Conservation (phyloP, 176 grass and related monocot species). For the Tillandsia leiboldiana region DNA sequence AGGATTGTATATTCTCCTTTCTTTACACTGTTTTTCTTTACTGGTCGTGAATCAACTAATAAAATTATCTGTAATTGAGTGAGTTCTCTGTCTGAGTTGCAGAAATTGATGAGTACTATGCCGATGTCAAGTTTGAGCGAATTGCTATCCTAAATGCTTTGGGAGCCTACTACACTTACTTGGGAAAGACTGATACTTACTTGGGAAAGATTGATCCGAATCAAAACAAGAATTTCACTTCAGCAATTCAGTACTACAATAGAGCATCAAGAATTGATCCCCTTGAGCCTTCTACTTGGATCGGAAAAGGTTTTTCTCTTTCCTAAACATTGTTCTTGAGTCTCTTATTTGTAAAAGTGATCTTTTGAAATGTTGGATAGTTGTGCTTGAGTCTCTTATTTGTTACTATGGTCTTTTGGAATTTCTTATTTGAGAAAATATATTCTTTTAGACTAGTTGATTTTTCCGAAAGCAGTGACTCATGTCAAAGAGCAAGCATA, state of each 20-base stretch:
- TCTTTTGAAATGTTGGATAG: background rate
- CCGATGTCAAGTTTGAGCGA: slow-evolving; percentile 90
- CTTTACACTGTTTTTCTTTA: too few relatives aligned
- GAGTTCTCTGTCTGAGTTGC: background rate
- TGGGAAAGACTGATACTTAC: slow-evolving; percentile 64
- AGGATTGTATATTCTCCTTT: too few relatives aligned
- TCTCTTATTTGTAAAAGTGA: background rate
- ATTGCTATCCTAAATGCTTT: slow-evolving; percentile 89
- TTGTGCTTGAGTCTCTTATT: background rate
- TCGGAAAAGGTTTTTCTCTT: slow-evolving; percentile 61
- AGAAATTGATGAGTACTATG: slow-evolving; percentile 98
- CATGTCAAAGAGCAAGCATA: background rate
- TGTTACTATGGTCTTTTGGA: background rate
- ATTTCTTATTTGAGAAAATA: background rate
- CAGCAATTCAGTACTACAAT: slow-evolving; percentile 82
- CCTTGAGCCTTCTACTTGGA: slow-evolving; percentile 85
- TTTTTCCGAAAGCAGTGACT: background rate
- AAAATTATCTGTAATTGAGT: background rate
- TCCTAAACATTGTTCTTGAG: background rate
- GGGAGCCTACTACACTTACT: slow-evolving; percentile 76
- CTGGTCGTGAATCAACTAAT: too few relatives aligned
- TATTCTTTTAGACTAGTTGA: background rate
- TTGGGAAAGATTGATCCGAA: slow-evolving; percentile 49
- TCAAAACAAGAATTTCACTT: slow-evolving; percentile 43
- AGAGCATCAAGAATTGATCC: slow-evolving; percentile 90